Evolutionary conservation across 306 rosid species (phyloP).

Genomic region (Canavalia gladiata): DNA sequence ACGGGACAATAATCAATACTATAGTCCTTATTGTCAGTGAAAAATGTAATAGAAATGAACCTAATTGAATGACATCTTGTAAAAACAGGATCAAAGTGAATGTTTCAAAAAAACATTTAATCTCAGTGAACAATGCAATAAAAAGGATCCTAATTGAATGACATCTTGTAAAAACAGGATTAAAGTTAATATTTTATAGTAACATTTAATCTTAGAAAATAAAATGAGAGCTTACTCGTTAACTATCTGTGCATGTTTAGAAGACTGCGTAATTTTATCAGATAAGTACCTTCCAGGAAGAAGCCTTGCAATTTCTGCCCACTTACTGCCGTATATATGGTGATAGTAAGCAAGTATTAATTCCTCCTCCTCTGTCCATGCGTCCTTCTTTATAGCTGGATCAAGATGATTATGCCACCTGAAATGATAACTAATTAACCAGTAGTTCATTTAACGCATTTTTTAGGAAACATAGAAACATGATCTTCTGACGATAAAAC

Average conservation of each 20-base stretch:
- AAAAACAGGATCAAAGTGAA: too few species aligned
- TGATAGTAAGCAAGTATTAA: constrained; percentile 55
- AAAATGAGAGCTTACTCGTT: too few species aligned
- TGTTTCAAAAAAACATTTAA: too few species aligned
- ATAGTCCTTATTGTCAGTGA: background rate
- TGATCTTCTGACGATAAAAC: constrained; percentile 1
- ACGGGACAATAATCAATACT: background rate
- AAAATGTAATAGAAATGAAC: background rate
- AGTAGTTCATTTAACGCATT: constrained; percentile 23
- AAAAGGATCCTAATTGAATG: too few species aligned
- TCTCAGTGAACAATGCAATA: background rate
- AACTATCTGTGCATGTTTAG: background rate
- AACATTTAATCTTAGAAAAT: too few species aligned
- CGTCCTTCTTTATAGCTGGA: constrained; percentile 63
- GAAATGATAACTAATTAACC: constrained; percentile 36
- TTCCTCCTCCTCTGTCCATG: constrained; percentile 73
- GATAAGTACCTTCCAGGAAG: constrained; percentile 75
- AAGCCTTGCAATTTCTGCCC: constrained; percentile 76
- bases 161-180: background rate
- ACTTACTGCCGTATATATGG: constrained; percentile 66
- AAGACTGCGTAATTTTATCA: background rate
- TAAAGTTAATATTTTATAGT: too few species aligned
- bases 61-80: background rate
- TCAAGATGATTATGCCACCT: constrained; percentile 78
- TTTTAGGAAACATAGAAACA: background rate